A percentile compares a stretch with the other conserved stretches of the same genome.
phyloP scores from a whole-genome alignment of 1,284 basidiomycete species.

The Cronartium quercuum region DNA sequence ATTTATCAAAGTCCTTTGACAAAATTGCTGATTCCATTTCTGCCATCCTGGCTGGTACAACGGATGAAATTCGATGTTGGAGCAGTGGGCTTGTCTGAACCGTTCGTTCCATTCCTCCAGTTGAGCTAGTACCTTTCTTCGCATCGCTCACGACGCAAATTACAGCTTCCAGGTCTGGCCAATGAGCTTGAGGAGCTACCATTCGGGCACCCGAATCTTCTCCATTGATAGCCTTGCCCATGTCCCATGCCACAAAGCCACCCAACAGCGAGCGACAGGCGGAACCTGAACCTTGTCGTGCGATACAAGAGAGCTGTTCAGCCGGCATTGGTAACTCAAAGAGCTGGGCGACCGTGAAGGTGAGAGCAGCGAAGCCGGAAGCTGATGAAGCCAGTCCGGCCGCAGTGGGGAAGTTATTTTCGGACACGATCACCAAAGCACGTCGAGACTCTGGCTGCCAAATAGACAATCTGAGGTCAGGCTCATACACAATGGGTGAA shows the following conservation, averaged over 20 bases:
- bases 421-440: conserved; percentile 78
- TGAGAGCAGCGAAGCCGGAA: conserved; percentile 91
- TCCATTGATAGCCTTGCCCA: conserved; percentile 65
- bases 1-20: conserved; percentile 74
- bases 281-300: conserved; percentile 93
- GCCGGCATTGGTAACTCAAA: conserved; percentile 61
- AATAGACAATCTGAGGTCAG: conserved; percentile 21
- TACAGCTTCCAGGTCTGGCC: conserved; percentile 92
- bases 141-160: conserved; percentile 94
- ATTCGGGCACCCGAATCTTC: conserved; percentile 81
- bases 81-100: conserved; percentile 85
- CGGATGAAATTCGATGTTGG: conserved; percentile 75
- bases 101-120: conserved; percentile 93
- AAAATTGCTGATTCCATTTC: conserved; percentile 74
- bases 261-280: conserved; percentile 96
- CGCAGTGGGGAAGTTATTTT: conserved; percentile 99
- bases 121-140: conserved; percentile 94
- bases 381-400: conserved; percentile 96
- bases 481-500: not conserved
- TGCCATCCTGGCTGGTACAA: conserved; percentile 83
- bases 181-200: conserved; percentile 77
- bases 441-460: conserved; percentile 61
- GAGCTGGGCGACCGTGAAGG: conserved; percentile 77
- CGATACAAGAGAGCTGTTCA: conserved; percentile 77
- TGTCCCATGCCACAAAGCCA: conserved; percentile 94